These are phyloP conservation scores for Hypocreales sp. DNA, from an alignment of 2,329 filamentous ascomycete species.

Conservation along the genomic window DNA sequence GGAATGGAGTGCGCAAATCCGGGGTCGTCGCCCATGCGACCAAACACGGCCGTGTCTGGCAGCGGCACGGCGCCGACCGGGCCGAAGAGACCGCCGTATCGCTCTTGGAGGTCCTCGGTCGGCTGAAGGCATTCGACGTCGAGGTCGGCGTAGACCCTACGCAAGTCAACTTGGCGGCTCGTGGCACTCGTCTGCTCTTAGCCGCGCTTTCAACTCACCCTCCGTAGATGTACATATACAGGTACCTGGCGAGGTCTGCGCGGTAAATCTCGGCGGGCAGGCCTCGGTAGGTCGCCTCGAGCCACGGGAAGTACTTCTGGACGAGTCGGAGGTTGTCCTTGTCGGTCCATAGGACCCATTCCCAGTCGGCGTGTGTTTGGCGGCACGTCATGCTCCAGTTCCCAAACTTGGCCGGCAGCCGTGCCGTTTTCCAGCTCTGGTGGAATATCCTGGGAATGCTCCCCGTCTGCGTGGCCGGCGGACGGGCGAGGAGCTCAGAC, in stretches of 20 bases:
- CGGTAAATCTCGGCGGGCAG: conserved; percentile 16
- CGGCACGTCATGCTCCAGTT: conserved; percentile 16
- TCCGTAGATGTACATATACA: conserved; percentile 21
- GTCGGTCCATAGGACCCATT: conserved; percentile 21
- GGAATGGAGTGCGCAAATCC: conserved; percentile 15
- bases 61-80: background rate
- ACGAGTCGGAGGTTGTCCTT: conserved; percentile 18
- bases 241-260: conserved; percentile 14
- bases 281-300: conserved; percentile 12
- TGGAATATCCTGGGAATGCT: conserved; percentile 21
- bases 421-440: conserved; percentile 11
- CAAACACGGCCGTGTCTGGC: conserved; percentile 10
- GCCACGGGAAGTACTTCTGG: conserved; percentile 14
- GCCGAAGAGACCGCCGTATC: background rate
- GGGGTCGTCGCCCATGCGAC: conserved; percentile 15
- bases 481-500: background rate
- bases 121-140: conserved; percentile 6
- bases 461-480: background rate
- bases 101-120: conserved; percentile 1
- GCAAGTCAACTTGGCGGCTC: background rate
- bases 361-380: conserved; percentile 14
- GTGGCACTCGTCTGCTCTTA: too few relatives aligned
- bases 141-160: conserved; percentile 16
- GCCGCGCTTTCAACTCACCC: too few relatives aligned
- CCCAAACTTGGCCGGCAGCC: conserved; percentile 12